Evolutionary conservation across 2,329 filamentous ascomycete species (phyloP).

Genomic region (Aspergillus chevalieri): DNA sequence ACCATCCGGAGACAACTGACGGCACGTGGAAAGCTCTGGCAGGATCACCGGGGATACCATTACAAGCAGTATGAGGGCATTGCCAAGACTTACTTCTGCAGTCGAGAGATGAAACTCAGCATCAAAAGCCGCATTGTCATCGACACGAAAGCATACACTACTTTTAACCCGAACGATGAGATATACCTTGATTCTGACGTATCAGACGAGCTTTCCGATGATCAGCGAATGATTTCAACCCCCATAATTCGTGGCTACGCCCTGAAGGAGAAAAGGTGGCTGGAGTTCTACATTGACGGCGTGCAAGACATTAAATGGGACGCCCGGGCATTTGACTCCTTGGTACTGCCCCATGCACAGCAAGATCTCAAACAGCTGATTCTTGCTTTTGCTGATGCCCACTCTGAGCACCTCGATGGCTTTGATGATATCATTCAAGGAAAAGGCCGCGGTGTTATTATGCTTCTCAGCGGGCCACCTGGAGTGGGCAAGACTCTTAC

Average conservation of each 20-base stretch:
- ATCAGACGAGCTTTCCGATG: conserved; percentile 29
- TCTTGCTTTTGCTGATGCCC: conserved; percentile 41
- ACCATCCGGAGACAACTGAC: conserved; percentile 36
- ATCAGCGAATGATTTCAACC: conserved; percentile 38
- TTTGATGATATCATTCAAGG: conserved; percentile 49
- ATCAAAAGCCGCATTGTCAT: conserved; percentile 48
- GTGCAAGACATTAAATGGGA: conserved; percentile 42
- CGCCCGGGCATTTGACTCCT: conserved; percentile 40
- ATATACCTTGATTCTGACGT: conserved; percentile 15
- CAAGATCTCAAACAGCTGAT: conserved; percentile 40
- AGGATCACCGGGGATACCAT: conserved; percentile 44
- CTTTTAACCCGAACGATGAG: conserved; percentile 40
- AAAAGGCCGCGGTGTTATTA: conserved; percentile 49
- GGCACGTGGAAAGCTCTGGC: conserved; percentile 42
- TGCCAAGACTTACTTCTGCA: conserved; percentile 24
- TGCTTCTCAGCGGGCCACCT: conserved; percentile 47
- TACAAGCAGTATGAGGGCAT: conserved; percentile 48
- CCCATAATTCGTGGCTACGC: conserved; percentile 45
- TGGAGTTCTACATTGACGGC: conserved; percentile 33
- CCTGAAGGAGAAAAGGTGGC: conserved; percentile 36
- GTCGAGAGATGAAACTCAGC: conserved; percentile 18
- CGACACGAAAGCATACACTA: conserved; percentile 46
- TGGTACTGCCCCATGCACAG: conserved; percentile 44
- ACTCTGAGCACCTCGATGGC: conserved; percentile 30
- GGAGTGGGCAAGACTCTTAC: conserved; percentile 52